Base-by-base conservation (phyloP, 1,284 basidiomycete species). In the Macrocystidia cucumis region DNA sequence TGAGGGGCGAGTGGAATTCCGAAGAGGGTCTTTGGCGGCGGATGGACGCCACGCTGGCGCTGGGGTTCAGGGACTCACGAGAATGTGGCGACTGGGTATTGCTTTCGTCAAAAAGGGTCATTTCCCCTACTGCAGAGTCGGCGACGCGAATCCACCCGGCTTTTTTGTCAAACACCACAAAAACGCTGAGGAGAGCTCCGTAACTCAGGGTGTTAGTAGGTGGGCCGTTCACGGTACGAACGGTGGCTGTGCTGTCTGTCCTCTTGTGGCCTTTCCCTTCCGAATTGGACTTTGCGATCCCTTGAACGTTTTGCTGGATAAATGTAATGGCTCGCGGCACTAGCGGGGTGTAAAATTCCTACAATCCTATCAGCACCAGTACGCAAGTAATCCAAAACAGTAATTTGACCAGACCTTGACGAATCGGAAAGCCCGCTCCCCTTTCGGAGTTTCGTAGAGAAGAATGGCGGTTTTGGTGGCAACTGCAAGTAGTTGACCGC, bases 261-360 rank as follows among this genome's bases (percentile, higher is more conserved):
- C 63, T 48, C 44, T 51, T 51, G 40, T 63, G 59, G 29, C 48
- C 40, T 16, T 54, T 45, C 46, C 56, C 55, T 32, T 77, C 72
- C 12, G 70, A 65, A 5, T 64, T 39, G 37, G 64, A 65, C 28
- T 73, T 62, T 23, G 55, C 54, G 14, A 64, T 59, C 18, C 79
- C 78, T 35, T 69, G 65, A 2, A 78, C 71, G 9, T 65, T 60
- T 54, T 88, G 86, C 24, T 79, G 69, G 23, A 86, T 72, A 53
- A 89, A 89, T 1, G 65, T 62, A 19, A 87, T 58, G 32, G 57
- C 67, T 12, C 75, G 73, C 16, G 83, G 72, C 38, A 68, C 68
- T 7, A 79, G 43, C 4, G 85, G 85, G 0, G 77, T 81, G 51
- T 89, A 89, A 44, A 87, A 87, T 55, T 89, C 85, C 85, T 87